Conservation (phyloP, 192 early-diverging fungal species). For the Linnemannia schmuckeri region DNA sequence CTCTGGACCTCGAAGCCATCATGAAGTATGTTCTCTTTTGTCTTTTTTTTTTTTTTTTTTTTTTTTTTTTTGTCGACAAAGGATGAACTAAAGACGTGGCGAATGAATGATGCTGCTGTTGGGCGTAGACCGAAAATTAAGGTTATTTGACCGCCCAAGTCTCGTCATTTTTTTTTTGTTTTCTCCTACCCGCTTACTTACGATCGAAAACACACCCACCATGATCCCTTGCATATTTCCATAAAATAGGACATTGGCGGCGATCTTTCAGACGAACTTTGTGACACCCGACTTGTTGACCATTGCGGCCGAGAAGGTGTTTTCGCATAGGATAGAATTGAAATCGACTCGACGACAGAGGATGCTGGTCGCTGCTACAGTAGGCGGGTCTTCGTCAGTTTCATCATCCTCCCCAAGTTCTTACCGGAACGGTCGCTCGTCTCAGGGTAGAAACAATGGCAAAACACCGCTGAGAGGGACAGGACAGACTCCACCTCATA, state of each 20-base stretch:
- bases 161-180: not conserved
- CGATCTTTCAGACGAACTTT: slow-evolving; percentile 63
- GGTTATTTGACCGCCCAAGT: not conserved
- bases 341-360: slow-evolving; percentile 36
- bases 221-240: not conserved
- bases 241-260: slow-evolving; percentile 58
- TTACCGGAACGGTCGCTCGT: not conserved
- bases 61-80: not conserved
- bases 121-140: not conserved
- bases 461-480: slow-evolving; percentile 1
- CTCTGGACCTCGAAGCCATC: slow-evolving; percentile 63
- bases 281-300: slow-evolving; percentile 67
- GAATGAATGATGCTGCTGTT: not conserved
- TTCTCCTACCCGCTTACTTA: not conserved
- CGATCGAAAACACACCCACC: too few species aligned
- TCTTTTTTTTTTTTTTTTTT: slow-evolving; percentile 5
- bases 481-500: not conserved
- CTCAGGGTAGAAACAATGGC: not conserved
- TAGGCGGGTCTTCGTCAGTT: not conserved
- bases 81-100: not conserved
- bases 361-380: slow-evolving; percentile 4
- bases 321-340: slow-evolving; percentile 62
- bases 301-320: slow-evolving; percentile 70
- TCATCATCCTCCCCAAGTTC: slow-evolving; percentile 4
- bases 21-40: slow-evolving; percentile 52